phyloP scores from a whole-genome alignment of 1,284 basidiomycete species.

The Apiotrichum sp. region DNA sequence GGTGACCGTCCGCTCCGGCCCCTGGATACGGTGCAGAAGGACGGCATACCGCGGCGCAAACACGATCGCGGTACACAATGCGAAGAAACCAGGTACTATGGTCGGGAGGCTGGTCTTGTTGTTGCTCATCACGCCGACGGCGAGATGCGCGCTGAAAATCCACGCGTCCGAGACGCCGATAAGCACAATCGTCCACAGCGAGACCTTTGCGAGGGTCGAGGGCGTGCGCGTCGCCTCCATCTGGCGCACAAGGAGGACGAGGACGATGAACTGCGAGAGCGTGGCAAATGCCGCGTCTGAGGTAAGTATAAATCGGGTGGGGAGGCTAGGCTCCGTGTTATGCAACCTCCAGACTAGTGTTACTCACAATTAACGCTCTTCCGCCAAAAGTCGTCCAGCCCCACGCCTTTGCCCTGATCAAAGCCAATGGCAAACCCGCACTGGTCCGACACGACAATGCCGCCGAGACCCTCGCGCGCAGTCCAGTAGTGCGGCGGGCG shows the following conservation, averaged over 20 bases:
- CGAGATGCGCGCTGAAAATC: slow-evolving; percentile 75
- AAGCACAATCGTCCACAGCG: slow-evolving; percentile 69
- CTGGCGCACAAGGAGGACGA: slow-evolving; percentile 66
- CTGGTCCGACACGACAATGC: slow-evolving; percentile 64
- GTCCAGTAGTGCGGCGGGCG: slow-evolving; percentile 35
- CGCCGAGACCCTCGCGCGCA: slow-evolving; percentile 50
- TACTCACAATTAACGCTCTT: slow-evolving; percentile 74
- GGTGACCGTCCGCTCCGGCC: slow-evolving; percentile 57
- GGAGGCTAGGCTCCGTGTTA: too few relatives aligned
- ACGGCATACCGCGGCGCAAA: slow-evolving; percentile 66
- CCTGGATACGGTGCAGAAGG: slow-evolving; percentile 71
- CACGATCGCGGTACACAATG: slow-evolving; percentile 42
- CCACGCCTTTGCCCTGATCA: slow-evolving; percentile 60
- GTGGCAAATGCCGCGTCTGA: slow-evolving; percentile 58
- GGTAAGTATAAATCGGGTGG: not conserved
- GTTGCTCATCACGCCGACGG: slow-evolving; percentile 72
- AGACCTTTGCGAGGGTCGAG: slow-evolving; percentile 66
- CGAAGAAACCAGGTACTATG: slow-evolving; percentile 72
- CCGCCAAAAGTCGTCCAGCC: slow-evolving; percentile 60
- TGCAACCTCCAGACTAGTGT: too few relatives aligned
- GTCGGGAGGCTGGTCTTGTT: slow-evolving; percentile 69
- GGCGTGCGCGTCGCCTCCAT: slow-evolving; percentile 69
- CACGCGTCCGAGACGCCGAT: slow-evolving; percentile 72
- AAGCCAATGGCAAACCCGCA: slow-evolving; percentile 69
- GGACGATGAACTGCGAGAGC: slow-evolving; percentile 60